Evolutionary conservation across 1,284 basidiomycete genomes (phyloP).

Genomic region (Ustilago loliicola): DNA sequence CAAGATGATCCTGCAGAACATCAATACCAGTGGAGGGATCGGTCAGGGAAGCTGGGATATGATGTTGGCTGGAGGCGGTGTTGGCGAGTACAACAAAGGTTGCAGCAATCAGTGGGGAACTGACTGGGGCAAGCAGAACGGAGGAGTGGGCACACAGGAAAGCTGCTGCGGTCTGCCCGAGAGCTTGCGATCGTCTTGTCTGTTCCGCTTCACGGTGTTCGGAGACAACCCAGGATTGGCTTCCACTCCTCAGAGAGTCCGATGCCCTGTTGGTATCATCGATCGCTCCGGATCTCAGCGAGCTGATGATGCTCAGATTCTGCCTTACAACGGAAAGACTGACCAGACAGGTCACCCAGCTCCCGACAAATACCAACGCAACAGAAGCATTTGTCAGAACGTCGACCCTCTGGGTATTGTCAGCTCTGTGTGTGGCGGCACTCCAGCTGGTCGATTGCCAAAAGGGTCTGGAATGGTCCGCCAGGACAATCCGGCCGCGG

Average conservation of each 20-base stretch:
- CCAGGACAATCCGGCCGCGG: slow-evolving; percentile 21
- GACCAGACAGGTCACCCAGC: slow-evolving; percentile 38
- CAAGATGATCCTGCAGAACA: slow-evolving; percentile 48
- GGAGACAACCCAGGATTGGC: slow-evolving; percentile 33
- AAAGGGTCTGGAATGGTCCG: slow-evolving; percentile 25
- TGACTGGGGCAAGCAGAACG: slow-evolving; percentile 28
- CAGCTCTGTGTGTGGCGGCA: slow-evolving; percentile 37
- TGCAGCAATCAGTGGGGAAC: slow-evolving; percentile 37
- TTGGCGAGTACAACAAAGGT: slow-evolving; percentile 33
- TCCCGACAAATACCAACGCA: slow-evolving; percentile 35
- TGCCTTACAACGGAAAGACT: slow-evolving; percentile 23
- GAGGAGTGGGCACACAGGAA: slow-evolving; percentile 31
- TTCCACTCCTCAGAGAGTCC: slow-evolving; percentile 28
- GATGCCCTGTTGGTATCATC: slow-evolving; percentile 37
- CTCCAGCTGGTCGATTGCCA: slow-evolving; percentile 16
- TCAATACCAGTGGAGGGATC: slow-evolving; percentile 36
- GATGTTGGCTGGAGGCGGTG: slow-evolving; percentile 38
- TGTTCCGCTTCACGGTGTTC: slow-evolving; percentile 31
- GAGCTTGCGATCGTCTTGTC: slow-evolving; percentile 32
- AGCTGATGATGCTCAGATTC: slow-evolving; percentile 26
- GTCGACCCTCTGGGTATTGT: slow-evolving; percentile 41
- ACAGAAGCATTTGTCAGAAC: slow-evolving; percentile 37
- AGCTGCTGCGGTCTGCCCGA: slow-evolving; percentile 35
- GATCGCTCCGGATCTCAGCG: slow-evolving; percentile 39
- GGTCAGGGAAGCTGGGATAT: slow-evolving; percentile 36